These are phyloP conservation scores for Tubosaeta brunneosetosa DNA, from an alignment of 768 basidiomycete species.

Conservation along the genomic window DNA sequence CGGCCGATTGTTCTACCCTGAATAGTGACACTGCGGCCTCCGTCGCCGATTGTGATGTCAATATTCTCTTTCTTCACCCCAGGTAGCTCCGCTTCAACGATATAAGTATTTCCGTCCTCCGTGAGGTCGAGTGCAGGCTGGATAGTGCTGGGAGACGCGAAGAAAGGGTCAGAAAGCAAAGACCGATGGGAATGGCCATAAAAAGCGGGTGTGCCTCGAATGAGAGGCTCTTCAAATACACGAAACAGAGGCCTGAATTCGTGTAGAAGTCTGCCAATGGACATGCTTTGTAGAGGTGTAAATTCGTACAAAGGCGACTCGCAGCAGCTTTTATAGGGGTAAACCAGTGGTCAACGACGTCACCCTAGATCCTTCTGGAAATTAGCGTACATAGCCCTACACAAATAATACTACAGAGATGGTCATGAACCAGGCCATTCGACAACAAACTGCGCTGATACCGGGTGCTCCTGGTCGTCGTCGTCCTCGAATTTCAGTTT, in stretches of 20 bases:
- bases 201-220: constrained; percentile 27
- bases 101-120: constrained; percentile 59
- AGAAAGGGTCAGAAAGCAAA: constrained; percentile 50
- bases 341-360: too few relatives aligned
- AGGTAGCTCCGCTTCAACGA: constrained; percentile 74
- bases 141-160: constrained; percentile 28
- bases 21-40: constrained; percentile 66
- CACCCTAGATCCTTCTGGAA: constrained; percentile 14
- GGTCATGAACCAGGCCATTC: constrained; percentile 58
- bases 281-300: constrained; percentile 40
- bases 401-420: neutral
- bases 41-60: constrained; percentile 65
- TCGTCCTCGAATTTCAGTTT: constrained; percentile 88
- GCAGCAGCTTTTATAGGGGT: constrained; percentile 9
- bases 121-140: constrained; percentile 64
- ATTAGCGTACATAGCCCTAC: neutral
- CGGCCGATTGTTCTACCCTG: constrained; percentile 51
- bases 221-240: constrained; percentile 67
- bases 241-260: constrained; percentile 76
- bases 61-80: constrained; percentile 76
- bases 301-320: neutral
- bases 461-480: constrained; percentile 74
- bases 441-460: constrained; percentile 76
- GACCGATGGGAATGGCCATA: constrained; percentile 32
- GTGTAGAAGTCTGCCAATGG: constrained; percentile 59